These are phyloP conservation scores for Mucor circinelloides DNA, from an alignment of 371 early-diverging fungal genomes.

Conservation along the genomic window DNA sequence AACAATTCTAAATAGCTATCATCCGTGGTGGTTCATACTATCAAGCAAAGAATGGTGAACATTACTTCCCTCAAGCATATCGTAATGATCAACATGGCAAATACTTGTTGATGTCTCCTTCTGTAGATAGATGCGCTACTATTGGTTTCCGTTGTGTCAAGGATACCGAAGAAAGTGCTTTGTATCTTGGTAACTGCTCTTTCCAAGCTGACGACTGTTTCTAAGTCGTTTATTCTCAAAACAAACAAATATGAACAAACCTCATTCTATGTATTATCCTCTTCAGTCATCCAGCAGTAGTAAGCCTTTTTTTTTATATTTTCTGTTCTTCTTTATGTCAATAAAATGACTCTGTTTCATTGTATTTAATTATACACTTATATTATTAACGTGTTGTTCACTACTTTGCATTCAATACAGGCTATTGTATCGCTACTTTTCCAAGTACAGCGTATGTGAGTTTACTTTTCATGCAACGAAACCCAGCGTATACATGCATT, in stretches of 20 bases:
- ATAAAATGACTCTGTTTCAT: not conserved
- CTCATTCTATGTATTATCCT: not conserved
- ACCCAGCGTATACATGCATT: too few species aligned
- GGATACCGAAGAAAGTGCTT: constrained; percentile 35
- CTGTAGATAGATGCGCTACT: constrained; percentile 28
- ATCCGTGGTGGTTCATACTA: constrained; percentile 39
- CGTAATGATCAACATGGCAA: constrained; percentile 32
- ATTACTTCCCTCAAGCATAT: constrained; percentile 36
- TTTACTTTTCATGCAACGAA: too few species aligned
- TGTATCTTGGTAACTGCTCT: constrained; percentile 25
- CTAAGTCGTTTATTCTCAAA: not conserved
- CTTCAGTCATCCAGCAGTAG: not conserved
- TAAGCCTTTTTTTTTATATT: not conserved
- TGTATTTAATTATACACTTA: not conserved
- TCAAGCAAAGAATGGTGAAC: constrained; percentile 17
- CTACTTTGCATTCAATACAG: too few species aligned
- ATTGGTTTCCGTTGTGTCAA: constrained; percentile 40
- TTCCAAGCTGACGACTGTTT: constrained; percentile 7
- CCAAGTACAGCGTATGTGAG: too few species aligned
- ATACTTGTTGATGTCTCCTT: constrained; percentile 30
- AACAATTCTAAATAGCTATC: constrained; percentile 11
- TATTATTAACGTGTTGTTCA: too few species aligned
- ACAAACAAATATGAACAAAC: not conserved
- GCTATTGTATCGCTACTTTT: too few species aligned
- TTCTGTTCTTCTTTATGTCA: not conserved